A percentile compares a stretch with the other conserved stretches of the same genome.
These are phyloP conservation scores for Fomitopsis pinicola DNA, from an alignment of 1,284 basidiomycete species.

Conservation along the genomic window DNA sequence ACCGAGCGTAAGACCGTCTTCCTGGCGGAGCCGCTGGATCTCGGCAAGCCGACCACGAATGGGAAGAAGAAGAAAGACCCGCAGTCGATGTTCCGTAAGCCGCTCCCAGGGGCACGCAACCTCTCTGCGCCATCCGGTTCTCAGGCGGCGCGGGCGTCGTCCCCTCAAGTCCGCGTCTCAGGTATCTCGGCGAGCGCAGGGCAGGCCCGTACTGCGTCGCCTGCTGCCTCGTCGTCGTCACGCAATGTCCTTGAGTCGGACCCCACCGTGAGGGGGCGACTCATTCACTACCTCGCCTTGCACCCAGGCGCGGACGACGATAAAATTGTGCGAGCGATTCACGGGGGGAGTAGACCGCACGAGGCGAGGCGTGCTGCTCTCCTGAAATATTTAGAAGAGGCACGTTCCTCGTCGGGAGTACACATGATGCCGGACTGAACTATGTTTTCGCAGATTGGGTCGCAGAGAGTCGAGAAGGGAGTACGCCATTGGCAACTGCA, in stretches of 20 bases:
- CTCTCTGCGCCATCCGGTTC: slow-evolving; percentile 1
- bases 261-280: slow-evolving; percentile 34
- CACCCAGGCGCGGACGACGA: slow-evolving; percentile 36
- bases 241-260: neutral
- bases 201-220: slow-evolving; percentile 14
- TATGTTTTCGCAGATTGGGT: neutral
- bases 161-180: neutral
- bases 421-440: slow-evolving; percentile 44
- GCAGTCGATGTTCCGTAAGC: slow-evolving; percentile 6
- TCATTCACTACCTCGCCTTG: slow-evolving; percentile 54
- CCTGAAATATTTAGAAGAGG: slow-evolving; percentile 40
- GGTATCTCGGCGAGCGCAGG: neutral
- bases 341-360: slow-evolving; percentile 16
- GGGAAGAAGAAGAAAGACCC: slow-evolving; percentile 28
- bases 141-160: neutral
- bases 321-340: slow-evolving; percentile 16
- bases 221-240: slow-evolving; percentile 8
- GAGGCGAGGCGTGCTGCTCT: slow-evolving; percentile 11
- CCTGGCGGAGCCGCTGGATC: slow-evolving; percentile 38
- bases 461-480: slow-evolving; percentile 14
- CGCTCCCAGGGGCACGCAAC: slow-evolving; percentile 6
- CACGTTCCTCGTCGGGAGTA: slow-evolving; percentile 17
- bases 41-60: slow-evolving; percentile 12
- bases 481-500: slow-evolving; percentile 49
- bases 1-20: slow-evolving; percentile 47